These are phyloP conservation scores for Aspergillus brasiliensis DNA, from an alignment of 2,329 filamentous ascomycete species.

Conservation along the genomic window DNA sequence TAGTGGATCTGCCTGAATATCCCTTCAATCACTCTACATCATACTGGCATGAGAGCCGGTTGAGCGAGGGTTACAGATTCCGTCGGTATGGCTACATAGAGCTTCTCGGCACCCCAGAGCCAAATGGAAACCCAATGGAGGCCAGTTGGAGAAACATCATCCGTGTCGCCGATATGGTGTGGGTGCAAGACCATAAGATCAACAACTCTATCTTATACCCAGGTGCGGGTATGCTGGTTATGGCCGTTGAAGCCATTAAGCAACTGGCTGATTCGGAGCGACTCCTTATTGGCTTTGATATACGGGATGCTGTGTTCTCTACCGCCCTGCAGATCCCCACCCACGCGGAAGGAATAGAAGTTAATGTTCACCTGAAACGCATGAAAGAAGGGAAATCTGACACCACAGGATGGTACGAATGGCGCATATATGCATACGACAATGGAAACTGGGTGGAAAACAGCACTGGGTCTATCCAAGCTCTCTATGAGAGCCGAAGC, in stretches of 20 bases:
- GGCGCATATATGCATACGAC: constrained; percentile 5
- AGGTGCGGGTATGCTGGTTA: constrained; percentile 20
- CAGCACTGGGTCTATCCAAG: constrained; percentile 10
- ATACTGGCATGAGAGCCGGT: constrained; percentile 10
- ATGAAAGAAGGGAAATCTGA: not conserved
- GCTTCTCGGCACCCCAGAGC: constrained; percentile 18
- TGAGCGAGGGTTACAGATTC: constrained; percentile 7
- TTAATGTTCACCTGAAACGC: not conserved
- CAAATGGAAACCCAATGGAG: constrained; percentile 22
- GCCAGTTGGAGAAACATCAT: constrained; percentile 50
- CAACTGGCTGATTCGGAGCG: constrained; percentile 14
- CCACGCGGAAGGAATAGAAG: not conserved
- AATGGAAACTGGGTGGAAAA: constrained; percentile 6
- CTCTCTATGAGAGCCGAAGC: not conserved
- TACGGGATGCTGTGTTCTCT: constrained; percentile 4
- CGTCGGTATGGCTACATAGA: constrained; percentile 6
- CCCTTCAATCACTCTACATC: constrained; percentile 16
- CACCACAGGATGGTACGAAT: constrained; percentile 7
- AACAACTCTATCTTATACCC: constrained; percentile 21
- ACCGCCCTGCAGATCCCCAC: constrained; percentile 7
- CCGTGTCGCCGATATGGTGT: constrained; percentile 33
- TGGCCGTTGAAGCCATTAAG: constrained; percentile 19
- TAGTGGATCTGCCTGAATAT: constrained; percentile 18
- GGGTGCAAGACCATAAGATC: constrained; percentile 50
- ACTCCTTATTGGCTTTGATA: not conserved